Base-by-base conservation (phyloP, 1,284 basidiomycete species). In the Trametes polyzona region DNA sequence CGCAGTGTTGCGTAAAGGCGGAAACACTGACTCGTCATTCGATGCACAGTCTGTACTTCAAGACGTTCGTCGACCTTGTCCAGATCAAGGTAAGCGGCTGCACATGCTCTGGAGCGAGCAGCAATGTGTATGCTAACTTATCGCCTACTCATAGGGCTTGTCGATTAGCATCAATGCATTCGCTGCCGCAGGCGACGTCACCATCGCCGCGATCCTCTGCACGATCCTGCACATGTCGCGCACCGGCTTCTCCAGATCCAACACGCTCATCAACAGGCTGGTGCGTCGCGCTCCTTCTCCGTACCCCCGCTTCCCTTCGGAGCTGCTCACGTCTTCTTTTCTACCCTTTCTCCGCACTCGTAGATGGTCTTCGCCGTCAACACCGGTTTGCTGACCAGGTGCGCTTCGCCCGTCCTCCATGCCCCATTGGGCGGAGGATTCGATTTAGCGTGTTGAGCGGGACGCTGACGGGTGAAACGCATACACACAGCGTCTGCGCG, bases 291-390 rank as follows among this genome's bases (percentile, higher is more conserved):
- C n/a, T 5, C 6, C 33, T 27, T 17, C 8, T 14, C 33, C 33
- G 33, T n/a, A 12, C 14, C 3, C 33, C 33, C 5, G 14, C 33
- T 11, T 12, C 33, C 33, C 33, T 12, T 4, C 17, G 11, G 33
- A 35, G 33, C 11, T 12, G 5, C 5, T 14, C 11, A 46, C 32
- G 32, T 17, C 37, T 54, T 11, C 44, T 40, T 27, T 32, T 11
- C 10, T 21, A 21, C 36, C 17, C 29, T n/a, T 47, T 9, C 55
- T n/a, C n/a, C n/a, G n/a, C n/a, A n/a, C n/a, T n/a, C n/a, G n/a
- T n/a, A 83, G 79, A 84, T 83, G 55, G 58, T 78, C 30, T 84
- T 83, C 58, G 76, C 77, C 21, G 78, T 85, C 44, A 82, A 79
- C 65, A 84, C 83, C 5, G 83, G 83, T 16, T 67, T 82, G 35